Base-by-base conservation (phyloP, 805 yeast species). In the Candida awuae region DNA sequence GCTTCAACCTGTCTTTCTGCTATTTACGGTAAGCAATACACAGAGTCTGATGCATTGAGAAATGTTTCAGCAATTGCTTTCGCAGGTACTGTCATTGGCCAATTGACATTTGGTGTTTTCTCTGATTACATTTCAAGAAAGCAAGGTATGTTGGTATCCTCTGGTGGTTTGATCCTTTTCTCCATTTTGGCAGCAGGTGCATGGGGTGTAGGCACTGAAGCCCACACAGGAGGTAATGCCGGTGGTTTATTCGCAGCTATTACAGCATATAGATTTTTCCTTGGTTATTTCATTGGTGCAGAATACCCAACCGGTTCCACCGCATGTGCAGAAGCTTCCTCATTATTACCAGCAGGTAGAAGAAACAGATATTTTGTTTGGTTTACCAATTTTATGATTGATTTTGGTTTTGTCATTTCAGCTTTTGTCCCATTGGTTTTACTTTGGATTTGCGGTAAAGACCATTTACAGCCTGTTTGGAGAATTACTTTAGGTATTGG, bases 281-380 rank as follows among this genome's bases (percentile, higher is more conserved):
- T 88, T 37, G 97, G 97, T 63, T 67, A 85, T 47, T 94, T 88
- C 52, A 84, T 90, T 51, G 97, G 97, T 52, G 88, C 94, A 35
- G 97, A 88, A 63, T 88, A 88, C 56, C 95, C 96, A 34, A 81
- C 94, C 12, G 88, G 95, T 32, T 81, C 95, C 8, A 90, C 88
- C 15, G 94, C 94, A 27, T 85, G 94, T 50, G 87, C 96, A 21
- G 97, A 88, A 61, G 92, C 94, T 29, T 77, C 94, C 33, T 78
- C 83, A 41, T 63, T 75, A 45, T 65, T 87, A 50, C 84, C 88
- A 14, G 70, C 76, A n/a, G 94, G 94, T 42, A 70, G 72, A 44
- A 80, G 97, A 67, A 86, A 88, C 65, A 72, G 96, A 58, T 87
- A 82, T 69, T 87, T 88, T 55, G 73, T 79, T 39, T 77, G 87